phyloP scores from a whole-genome alignment of 2,329 filamentous ascomycete genomes.

The Cryphonectria japonica region DNA sequence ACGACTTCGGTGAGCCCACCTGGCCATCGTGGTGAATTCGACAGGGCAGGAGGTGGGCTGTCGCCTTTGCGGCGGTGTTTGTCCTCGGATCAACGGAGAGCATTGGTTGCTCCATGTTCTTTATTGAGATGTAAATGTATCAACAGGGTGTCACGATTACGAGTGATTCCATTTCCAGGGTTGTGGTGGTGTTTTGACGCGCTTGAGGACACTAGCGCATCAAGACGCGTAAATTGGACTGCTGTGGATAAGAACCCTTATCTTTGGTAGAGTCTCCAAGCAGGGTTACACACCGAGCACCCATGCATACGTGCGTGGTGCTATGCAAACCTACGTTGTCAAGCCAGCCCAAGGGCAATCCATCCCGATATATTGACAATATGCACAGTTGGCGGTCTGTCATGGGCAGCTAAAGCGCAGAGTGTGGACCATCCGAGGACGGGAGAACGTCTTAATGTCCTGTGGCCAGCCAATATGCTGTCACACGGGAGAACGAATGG shows the following conservation, averaged over 20 bases:
- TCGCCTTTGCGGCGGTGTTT: constrained; percentile 43
- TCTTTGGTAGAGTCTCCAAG: not conserved
- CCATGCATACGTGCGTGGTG: no score
- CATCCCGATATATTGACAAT: not conserved
- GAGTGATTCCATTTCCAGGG: not conserved
- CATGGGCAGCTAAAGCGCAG: not conserved
- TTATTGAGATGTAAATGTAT: not conserved
- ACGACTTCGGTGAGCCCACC: constrained; percentile 64
- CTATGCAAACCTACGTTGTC: not conserved
- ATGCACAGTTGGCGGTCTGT: not conserved
- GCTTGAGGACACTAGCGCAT: not conserved
- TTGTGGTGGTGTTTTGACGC: not conserved
- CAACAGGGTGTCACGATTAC: not conserved
- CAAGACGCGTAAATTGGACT: constrained; percentile 24
- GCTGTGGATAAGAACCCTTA: constrained; percentile 25
- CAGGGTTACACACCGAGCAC: not conserved
- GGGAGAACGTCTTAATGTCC: not conserved
- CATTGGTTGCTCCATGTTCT: constrained; percentile 48
- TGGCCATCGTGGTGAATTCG: constrained; percentile 78
- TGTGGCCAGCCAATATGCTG: not conserved
- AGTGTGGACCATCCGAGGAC: no score
- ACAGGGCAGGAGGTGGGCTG: constrained; percentile 78
- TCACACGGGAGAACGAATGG: no score
- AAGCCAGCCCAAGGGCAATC: not conserved
- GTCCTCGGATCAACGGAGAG: constrained; percentile 42